Evolutionary conservation across 306 rosid species (phyloP).

Genomic region (Cucumis melo): DNA sequence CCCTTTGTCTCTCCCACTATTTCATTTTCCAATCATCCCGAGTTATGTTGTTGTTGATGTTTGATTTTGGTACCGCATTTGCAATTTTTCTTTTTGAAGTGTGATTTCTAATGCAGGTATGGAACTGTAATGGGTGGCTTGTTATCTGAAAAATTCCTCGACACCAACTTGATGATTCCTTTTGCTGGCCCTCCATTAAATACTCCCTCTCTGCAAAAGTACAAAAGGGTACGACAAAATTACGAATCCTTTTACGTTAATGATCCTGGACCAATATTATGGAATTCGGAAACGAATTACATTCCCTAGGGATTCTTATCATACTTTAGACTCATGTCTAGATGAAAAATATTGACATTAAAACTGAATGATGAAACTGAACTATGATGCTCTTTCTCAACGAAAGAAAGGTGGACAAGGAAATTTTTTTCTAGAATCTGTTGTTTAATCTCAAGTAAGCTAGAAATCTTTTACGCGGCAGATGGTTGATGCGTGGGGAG

Average conservation of each 20-base stretch:
- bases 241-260: slow-evolving; percentile 7
- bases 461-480: slow-evolving; percentile 16
- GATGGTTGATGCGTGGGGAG: slow-evolving; percentile 99
- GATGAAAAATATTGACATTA: not conserved
- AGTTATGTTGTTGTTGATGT: not conserved
- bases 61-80: not conserved
- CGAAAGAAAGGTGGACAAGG: not conserved
- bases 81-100: not conserved
- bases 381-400: not conserved
- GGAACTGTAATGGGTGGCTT: slow-evolving; percentile 97
- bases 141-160: slow-evolving; percentile 80
- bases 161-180: slow-evolving; percentile 71
- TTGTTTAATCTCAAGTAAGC: not conserved
- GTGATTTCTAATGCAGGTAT: slow-evolving; percentile 45
- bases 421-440: not conserved
- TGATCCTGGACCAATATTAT: not conserved
- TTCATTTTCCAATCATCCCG: not conserved
- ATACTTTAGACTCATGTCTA: not conserved
- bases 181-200: slow-evolving; percentile 80
- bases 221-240: slow-evolving; percentile 58
- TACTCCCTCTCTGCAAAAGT: slow-evolving; percentile 91
- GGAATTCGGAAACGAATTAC: not conserved
- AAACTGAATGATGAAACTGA: not conserved
- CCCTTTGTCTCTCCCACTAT: slow-evolving; percentile 21
- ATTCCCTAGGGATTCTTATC: not conserved